Percentiles rank a stretch among this genome's conserved stretches.
phyloP scores from a whole-genome alignment of 495 filamentous ascomycete species.

The Tuber melanosporum region DNA sequence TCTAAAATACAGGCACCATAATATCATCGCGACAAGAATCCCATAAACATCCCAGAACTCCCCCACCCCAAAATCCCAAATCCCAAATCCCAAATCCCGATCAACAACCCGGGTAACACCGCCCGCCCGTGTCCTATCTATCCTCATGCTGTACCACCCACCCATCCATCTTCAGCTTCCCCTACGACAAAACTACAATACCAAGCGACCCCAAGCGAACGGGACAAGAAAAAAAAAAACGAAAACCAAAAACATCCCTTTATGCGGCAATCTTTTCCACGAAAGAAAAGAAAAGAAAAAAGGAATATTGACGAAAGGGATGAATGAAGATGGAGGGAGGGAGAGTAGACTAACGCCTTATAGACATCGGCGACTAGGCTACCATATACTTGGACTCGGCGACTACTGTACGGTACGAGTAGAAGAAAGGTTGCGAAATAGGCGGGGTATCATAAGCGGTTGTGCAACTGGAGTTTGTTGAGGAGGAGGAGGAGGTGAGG shows the following conservation, averaged over 20 bases:
- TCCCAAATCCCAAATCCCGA: neutral
- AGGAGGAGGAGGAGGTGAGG: no score
- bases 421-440: neutral
- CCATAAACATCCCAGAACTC: neutral
- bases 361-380: neutral
- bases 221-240: neutral
- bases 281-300: no score
- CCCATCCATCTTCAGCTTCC: neutral
- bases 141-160: neutral
- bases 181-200: neutral
- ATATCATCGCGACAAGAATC: no score
- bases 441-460: neutral
- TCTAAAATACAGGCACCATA: no score
- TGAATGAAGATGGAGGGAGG: neutral
- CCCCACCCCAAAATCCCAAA: neutral
- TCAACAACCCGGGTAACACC: neutral
- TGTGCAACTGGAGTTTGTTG: neutral
- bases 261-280: no score
- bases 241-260: neutral
- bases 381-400: neutral
- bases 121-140: neutral
- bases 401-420: neutral
- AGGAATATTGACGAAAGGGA: neutral
- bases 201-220: neutral
- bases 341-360: neutral